Evolutionary conservation across 495 filamentous ascomycete genomes (phyloP).

Genomic region (Penicillium angulare): DNA sequence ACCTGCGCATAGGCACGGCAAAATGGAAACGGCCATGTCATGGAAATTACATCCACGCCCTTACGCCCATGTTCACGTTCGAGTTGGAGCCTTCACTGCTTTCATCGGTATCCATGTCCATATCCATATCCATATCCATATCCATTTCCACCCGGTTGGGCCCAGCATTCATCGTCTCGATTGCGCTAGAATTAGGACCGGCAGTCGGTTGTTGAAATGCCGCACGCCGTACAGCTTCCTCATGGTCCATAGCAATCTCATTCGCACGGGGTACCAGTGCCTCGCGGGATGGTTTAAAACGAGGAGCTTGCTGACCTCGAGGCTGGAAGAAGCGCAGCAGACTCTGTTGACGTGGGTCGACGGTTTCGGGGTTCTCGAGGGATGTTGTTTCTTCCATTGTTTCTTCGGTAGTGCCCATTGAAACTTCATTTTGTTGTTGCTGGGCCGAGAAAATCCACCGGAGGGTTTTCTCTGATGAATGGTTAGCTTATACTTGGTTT

Average conservation of each 20-base stretch:
- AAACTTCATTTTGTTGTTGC: slow-evolving; percentile 17
- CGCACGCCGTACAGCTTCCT: slow-evolving; percentile 18
- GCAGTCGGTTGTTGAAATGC: slow-evolving; percentile 19
- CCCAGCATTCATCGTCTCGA: slow-evolving; percentile 25
- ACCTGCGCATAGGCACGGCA: neutral
- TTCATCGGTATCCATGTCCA: slow-evolving; percentile 50
- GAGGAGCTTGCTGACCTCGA: slow-evolving; percentile 18
- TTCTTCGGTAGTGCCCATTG: slow-evolving; percentile 23
- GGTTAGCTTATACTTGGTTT: slow-evolving; percentile 14
- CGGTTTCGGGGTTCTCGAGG: slow-evolving; percentile 22
- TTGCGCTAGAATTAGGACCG: slow-evolving; percentile 15
- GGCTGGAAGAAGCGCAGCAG: slow-evolving; percentile 45
- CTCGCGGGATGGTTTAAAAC: slow-evolving; percentile 27
- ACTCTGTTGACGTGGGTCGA: slow-evolving; percentile 47
- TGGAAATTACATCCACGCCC: slow-evolving; percentile 27
- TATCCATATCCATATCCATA: slow-evolving; percentile 42
- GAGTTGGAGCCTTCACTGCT: slow-evolving; percentile 24
- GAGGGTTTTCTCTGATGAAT: slow-evolving; percentile 42
- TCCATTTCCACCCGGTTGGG: slow-evolving; percentile 15
- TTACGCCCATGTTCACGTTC: slow-evolving; percentile 8
- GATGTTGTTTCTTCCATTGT: slow-evolving; percentile 25
- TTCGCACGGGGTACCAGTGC: slow-evolving; percentile 28
- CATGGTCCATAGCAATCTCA: slow-evolving; percentile 15
- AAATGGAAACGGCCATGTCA: neutral
- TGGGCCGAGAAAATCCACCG: slow-evolving; percentile 46